Evolutionary conservation across 306 rosid species (phyloP).

Genomic region (Sphenostylis stenocarpa): DNA sequence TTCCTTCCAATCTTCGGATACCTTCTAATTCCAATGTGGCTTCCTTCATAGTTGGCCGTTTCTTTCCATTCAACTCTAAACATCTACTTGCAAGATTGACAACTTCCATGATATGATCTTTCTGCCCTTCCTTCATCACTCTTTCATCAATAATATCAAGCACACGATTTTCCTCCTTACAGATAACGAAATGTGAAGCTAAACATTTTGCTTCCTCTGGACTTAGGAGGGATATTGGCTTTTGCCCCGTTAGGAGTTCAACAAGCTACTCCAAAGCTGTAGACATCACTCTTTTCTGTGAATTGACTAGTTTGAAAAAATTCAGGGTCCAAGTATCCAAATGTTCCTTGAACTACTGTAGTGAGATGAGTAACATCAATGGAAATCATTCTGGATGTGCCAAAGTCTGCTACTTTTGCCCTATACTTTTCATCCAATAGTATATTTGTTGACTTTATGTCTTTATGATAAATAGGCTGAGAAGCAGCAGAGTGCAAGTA

Average conservation of each 20-base stretch:
- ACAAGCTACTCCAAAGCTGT: constrained; percentile 9
- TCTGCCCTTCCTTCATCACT: background rate
- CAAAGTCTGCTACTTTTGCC: constrained; percentile 43
- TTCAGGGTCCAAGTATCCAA: constrained; percentile 11
- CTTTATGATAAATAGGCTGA: constrained; percentile 36
- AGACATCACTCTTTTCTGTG: background rate
- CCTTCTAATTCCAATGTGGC: background rate
- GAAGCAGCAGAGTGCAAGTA: constrained; percentile 38
- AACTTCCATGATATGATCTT: background rate
- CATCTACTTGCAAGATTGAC: background rate
- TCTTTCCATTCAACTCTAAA: background rate
- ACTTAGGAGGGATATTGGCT: background rate
- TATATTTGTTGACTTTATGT: constrained; percentile 40
- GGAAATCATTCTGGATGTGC: constrained; percentile 31
- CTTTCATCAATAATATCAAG: background rate
- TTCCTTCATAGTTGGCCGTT: constrained; percentile 7
- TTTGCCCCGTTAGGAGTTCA: background rate
- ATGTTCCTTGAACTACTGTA: constrained; percentile 11
- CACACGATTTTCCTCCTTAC: background rate
- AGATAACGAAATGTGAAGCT: background rate
- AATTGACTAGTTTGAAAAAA: background rate
- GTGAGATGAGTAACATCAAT: constrained; percentile 18
- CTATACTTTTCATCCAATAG: constrained; percentile 34
- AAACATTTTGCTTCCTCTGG: background rate
- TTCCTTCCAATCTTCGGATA: background rate